Percentiles rank a stretch among this genome's conserved stretches.
Evolutionary conservation across 345 rosid genomes (phyloP).

Genomic region (Brassica carinata): DNA sequence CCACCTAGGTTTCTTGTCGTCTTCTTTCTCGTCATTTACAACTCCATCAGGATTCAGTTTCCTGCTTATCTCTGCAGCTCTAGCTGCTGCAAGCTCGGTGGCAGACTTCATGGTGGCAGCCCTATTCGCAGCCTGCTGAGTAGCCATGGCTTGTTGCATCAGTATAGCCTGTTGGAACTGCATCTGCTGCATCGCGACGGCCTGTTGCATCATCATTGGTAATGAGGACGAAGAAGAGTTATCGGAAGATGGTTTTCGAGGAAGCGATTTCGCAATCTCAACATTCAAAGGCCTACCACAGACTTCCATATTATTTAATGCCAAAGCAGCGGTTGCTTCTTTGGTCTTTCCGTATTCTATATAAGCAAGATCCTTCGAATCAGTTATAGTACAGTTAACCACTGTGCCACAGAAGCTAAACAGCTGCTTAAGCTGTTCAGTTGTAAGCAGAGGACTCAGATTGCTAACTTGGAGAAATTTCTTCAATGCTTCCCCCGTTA

Average conservation of each 20-base stretch:
- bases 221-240: slow-evolving; percentile 75
- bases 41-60: slow-evolving; percentile 87
- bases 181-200: slow-evolving; percentile 99
- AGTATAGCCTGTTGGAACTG: slow-evolving; percentile 96
- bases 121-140: slow-evolving; percentile 96
- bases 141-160: slow-evolving; percentile 94
- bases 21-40: slow-evolving; percentile 62
- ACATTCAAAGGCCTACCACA: slow-evolving; percentile 91
- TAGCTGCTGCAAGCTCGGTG: slow-evolving; percentile 93
- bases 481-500: slow-evolving; percentile 63
- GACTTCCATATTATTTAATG: slow-evolving; percentile 91
- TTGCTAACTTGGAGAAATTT: slow-evolving; percentile 97
- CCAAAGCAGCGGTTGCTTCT: slow-evolving; percentile 91
- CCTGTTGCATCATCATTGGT: slow-evolving; percentile 99
- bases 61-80: slow-evolving; percentile 96
- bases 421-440: slow-evolving; percentile 88
- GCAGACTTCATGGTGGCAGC: slow-evolving; percentile 99
- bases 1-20: slow-evolving; percentile 65
- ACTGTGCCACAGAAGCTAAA: slow-evolving; percentile 92
- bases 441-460: slow-evolving; percentile 87
- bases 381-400: slow-evolving; percentile 76
- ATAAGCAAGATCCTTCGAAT: slow-evolving; percentile 89
- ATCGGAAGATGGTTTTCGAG: slow-evolving; percentile 61
- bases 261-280: slow-evolving; percentile 95
- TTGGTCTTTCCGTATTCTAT: slow-evolving; percentile 85